These are phyloP conservation scores for Chenopodium suecicum DNA, from an alignment of 148 eudicot species.

Conservation along the genomic window DNA sequence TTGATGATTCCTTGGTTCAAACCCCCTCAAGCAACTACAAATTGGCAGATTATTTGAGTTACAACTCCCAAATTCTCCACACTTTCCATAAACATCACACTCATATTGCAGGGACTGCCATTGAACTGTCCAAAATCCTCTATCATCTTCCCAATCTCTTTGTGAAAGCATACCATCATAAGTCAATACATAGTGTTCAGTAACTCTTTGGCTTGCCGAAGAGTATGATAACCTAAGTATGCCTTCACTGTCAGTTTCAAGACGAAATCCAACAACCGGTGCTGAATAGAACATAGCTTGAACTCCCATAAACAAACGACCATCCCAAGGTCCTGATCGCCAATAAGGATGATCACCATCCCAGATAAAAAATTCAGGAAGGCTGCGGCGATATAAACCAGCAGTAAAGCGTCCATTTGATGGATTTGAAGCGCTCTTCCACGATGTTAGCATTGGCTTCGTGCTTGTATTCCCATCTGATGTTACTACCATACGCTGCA, in stretches of 20 bases:
- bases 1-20: conserved; percentile 33
- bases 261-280: background rate
- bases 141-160: conserved; percentile 26
- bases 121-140: conserved; percentile 23
- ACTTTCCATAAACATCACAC: conserved; percentile 53
- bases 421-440: conserved; percentile 44
- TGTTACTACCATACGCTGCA: conserved; percentile 24
- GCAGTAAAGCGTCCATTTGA: conserved; percentile 32
- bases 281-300: background rate
- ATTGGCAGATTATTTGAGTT: conserved; percentile 34
- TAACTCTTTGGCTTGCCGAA: conserved; percentile 1
- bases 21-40: conserved; percentile 56
- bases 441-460: conserved; percentile 14
- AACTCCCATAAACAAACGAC: conserved; percentile 30
- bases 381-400: conserved; percentile 13
- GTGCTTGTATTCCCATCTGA: background rate
- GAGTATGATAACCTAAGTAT: conserved; percentile 12
- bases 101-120: conserved; percentile 16
- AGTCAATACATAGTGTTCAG: conserved; percentile 13
- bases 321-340: conserved; percentile 47
- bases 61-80: conserved; percentile 66
- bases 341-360: conserved; percentile 27
- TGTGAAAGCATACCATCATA: conserved; percentile 19
- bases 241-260: conserved; percentile 18
- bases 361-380: conserved; percentile 30